Evolutionary conservation across 1,284 basidiomycete genomes (phyloP).

Genomic region (Fomitopsis betulina): DNA sequence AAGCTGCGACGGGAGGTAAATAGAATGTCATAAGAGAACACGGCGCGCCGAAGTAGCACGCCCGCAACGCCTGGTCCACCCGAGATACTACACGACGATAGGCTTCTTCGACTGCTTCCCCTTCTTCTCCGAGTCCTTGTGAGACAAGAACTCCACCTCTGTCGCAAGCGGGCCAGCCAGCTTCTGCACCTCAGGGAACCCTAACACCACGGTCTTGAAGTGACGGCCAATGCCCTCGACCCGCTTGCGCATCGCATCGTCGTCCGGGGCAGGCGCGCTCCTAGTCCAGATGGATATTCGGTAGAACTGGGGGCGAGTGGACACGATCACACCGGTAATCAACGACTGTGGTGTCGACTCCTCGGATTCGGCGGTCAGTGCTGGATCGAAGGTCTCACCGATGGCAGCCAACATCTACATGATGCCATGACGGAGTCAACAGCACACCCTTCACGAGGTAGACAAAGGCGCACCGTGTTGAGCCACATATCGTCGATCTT

Average conservation of each 20-base stretch:
- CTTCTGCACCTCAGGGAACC: constrained; percentile 71
- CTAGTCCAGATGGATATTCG: constrained; percentile 97
- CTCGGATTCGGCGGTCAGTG: constrained; percentile 49
- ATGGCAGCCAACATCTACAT: constrained; percentile 92
- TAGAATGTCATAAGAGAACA: constrained; percentile 21
- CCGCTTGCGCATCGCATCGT: constrained; percentile 44
- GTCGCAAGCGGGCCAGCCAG: constrained; percentile 81
- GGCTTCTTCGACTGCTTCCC: constrained; percentile 74
- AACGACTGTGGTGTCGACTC: constrained; percentile 57
- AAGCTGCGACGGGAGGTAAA: constrained; percentile 3
- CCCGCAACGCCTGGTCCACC: constrained; percentile 1
- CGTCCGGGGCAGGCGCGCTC: constrained; percentile 56
- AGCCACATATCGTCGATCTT: constrained; percentile 97
- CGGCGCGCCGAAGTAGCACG: constrained; percentile 10
- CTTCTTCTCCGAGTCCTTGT: constrained; percentile 96
- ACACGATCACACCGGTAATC: constrained; percentile 95
- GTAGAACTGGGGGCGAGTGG: constrained; percentile 93
- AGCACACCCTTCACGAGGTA: constrained; percentile 4
- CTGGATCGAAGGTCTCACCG: constrained; percentile 93
- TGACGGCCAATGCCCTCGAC: constrained; percentile 69
- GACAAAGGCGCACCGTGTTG: constrained; percentile 68
- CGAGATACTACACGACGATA: constrained; percentile 54
- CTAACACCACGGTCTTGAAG: constrained; percentile 90
- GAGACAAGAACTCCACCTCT: constrained; percentile 91
- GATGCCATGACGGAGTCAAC: not conserved